These are phyloP conservation scores for Babesia divergens DNA, from an alignment of 169 alveolate species.

Conservation along the genomic window DNA sequence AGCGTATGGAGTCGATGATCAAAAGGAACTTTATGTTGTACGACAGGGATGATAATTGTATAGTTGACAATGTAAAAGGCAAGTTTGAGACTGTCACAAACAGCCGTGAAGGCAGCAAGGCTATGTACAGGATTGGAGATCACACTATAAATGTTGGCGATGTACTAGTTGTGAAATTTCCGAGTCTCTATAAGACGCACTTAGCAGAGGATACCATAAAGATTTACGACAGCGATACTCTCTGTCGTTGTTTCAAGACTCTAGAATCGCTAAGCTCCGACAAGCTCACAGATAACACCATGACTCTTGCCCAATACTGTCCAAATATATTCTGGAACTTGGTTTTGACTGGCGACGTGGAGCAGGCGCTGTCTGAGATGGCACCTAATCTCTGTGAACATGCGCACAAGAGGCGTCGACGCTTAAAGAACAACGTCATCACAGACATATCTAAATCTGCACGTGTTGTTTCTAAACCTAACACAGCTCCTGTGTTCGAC, in stretches of 20 bases:
- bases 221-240: not conserved
- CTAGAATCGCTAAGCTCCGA: conserved; percentile 15
- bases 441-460: not conserved
- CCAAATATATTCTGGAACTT: conserved; percentile 66
- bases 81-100: not conserved
- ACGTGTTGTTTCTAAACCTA: not conserved
- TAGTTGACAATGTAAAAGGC: conserved; percentile 1
- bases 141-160: conserved; percentile 19
- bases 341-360: conserved; percentile 40
- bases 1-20: conserved; percentile 25
- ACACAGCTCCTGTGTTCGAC: conserved; percentile 29
- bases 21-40: conserved; percentile 12
- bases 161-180: conserved; percentile 27
- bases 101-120: not conserved
- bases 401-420: conserved; percentile 29
- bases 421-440: not conserved
- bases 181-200: conserved; percentile 13
- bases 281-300: conserved; percentile 8
- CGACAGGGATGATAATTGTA: not conserved
- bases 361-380: conserved; percentile 5
- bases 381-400: conserved; percentile 33
- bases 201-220: conserved; percentile 41
- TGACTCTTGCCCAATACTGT: conserved; percentile 55
- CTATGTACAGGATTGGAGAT: conserved; percentile 8
- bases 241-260: conserved; percentile 15